Conservation (phyloP, 1,139 yeast genomes). For the Yueomyces sp. region DNA sequence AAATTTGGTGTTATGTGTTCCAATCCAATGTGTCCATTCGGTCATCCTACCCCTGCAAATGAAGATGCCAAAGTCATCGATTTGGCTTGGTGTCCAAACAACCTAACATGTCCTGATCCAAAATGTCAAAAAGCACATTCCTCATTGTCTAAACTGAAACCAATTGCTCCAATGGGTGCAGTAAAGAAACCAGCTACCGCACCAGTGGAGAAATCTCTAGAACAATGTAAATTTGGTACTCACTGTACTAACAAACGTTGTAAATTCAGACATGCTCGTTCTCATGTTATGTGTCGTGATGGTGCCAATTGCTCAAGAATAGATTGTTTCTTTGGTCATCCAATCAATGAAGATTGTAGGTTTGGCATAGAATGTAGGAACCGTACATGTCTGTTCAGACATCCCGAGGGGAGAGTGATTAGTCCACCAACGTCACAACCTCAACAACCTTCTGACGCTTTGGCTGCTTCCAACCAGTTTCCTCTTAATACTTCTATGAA, state of each 20-base stretch:
- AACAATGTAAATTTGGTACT: constrained; percentile 69
- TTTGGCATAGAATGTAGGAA: constrained; percentile 67
- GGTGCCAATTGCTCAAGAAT: constrained; percentile 66
- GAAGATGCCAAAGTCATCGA: constrained; percentile 55
- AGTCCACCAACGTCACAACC: not conserved
- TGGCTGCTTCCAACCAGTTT: not conserved
- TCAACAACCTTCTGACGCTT: not conserved
- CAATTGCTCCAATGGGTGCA: constrained; percentile 20
- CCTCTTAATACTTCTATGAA: not conserved
- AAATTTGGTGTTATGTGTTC: constrained; percentile 66
- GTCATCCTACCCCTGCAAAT: constrained; percentile 84
- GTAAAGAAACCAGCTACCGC: constrained; percentile 10
- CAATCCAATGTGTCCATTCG: constrained; percentile 72
- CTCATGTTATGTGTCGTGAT: constrained; percentile 63
- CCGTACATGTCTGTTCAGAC: constrained; percentile 56
- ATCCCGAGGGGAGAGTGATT: constrained; percentile 56
- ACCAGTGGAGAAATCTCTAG: constrained; percentile 41
- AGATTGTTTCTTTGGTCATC: constrained; percentile 77
- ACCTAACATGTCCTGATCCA: constrained; percentile 48
- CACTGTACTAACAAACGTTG: constrained; percentile 69
- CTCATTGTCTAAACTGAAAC: constrained; percentile 37
- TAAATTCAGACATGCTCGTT: constrained; percentile 73
- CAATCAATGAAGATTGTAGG: constrained; percentile 65
- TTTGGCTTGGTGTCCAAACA: constrained; percentile 67
- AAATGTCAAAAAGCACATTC: constrained; percentile 70